phyloP scores from a whole-genome alignment of 2,329 filamentous ascomycete genomes.

The Claviceps cyperi region DNA sequence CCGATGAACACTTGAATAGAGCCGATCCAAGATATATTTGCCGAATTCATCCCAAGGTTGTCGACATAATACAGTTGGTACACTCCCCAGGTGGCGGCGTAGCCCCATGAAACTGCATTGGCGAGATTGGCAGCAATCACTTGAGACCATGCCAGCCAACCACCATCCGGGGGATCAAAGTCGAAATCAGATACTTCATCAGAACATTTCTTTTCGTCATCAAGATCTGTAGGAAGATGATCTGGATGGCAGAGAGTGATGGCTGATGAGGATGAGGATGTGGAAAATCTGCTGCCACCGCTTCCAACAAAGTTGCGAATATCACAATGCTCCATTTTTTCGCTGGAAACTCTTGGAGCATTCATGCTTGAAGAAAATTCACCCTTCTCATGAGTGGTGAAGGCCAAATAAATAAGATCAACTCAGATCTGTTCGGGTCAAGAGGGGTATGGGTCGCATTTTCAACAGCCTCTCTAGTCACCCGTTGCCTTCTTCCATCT shows the following conservation, averaged over 20 bases:
- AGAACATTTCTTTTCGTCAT: neutral
- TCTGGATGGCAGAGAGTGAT: neutral
- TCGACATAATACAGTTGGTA: constrained; percentile 38
- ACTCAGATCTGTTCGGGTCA: neutral
- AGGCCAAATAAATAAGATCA: neutral
- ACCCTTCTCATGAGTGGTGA: neutral
- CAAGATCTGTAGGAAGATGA: neutral
- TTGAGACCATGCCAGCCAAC: constrained; percentile 33
- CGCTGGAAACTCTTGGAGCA: too few relatives aligned
- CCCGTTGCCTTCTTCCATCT: neutral
- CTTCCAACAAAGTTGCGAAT: neutral
- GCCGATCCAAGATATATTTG: constrained; percentile 30
- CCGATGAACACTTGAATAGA: constrained; percentile 36
- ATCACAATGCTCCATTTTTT: neutral
- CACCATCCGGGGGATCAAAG: constrained; percentile 26
- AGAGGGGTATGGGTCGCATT: neutral
- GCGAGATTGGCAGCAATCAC: constrained; percentile 32
- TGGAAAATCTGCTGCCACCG: neutral
- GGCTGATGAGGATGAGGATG: neutral
- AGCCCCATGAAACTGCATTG: constrained; percentile 37
- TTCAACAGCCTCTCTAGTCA: neutral
- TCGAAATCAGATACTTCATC: neutral
- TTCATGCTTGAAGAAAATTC: neutral
- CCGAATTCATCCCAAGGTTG: constrained; percentile 18
- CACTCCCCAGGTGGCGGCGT: constrained; percentile 32